Evolutionary conservation across 164 flowering plant species (phyloP).

Genomic region (Echeveria elegans): DNA sequence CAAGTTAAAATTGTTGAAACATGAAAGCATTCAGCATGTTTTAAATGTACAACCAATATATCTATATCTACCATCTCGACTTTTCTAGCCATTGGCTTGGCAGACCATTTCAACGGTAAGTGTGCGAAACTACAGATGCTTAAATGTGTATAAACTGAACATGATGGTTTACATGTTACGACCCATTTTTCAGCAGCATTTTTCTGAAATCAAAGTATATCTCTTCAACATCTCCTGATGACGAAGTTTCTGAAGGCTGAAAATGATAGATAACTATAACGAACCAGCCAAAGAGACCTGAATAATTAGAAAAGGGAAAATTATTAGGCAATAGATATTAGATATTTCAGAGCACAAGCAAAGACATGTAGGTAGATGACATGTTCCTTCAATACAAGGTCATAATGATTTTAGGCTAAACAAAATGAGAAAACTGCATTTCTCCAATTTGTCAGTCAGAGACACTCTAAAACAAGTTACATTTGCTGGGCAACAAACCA

Average conservation of each 20-base stretch:
- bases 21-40: no score
- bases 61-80: no score
- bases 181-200: slow-evolving; percentile 93
- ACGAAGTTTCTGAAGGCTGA: slow-evolving; percentile 47
- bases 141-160: neutral
- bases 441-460: neutral
- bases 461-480: neutral
- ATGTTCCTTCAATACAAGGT: neutral
- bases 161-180: slow-evolving; percentile 65
- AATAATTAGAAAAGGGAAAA: neutral
- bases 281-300: neutral
- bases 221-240: slow-evolving; percentile 49
- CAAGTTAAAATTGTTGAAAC: no score
- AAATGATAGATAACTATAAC: slow-evolving; percentile 4
- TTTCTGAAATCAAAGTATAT: slow-evolving; percentile 93
- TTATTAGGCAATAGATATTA: neutral
- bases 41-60: no score
- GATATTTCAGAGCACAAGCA: neutral
- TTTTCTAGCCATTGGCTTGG: no score
- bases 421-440: neutral
- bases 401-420: neutral
- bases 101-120: no score
- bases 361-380: neutral
- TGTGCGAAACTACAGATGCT: no score
- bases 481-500: neutral